Evolutionary conservation across 495 filamentous ascomycete species (phyloP), one percentile per base, ranked within the genome.

Genomic region (Neurospora cerealis): DNA sequence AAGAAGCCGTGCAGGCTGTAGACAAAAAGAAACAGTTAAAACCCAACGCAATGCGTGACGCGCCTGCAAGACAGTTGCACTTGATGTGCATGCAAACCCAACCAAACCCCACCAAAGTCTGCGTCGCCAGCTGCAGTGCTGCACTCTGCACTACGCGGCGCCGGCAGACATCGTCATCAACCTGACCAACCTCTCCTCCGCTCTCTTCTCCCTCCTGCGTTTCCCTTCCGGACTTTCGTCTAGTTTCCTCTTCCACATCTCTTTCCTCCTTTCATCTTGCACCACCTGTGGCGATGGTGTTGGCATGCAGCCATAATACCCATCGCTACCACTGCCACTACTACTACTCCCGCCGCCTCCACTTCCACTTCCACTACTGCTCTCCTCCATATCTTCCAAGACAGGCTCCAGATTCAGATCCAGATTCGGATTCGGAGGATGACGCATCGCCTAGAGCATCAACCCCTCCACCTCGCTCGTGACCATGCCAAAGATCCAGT

Each of bases 401-500:
- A 62, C 54, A 8, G 54, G 28, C 54, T 62, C 28, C 2, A 62
- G 28, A 3, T 32, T 13, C 13, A 13, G 21, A 15, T 62, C 13
- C 13, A 24, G 46, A 48, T 48, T 28, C 11, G 11, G 21, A 32
- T 62, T 72, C n/a, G 71, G 34, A 46, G 69, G 66, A 73, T 44
- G 39, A 39, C 37, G 62, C 62, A 44, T 44, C 62, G 62, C 73
- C 72, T 75, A 77, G 36, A 80, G 42, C 73, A 82, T 80, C 78
- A 84, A 76, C 76, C 77, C 79, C 41, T 75, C 46, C 62, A 87
- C 83, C 81, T 87, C 85, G 34, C 81, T 76, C 42, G 84, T 83
- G 13, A 87, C 80, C 40, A 86, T 75, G 28, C 76, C 74, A 71
- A 83, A 83, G 40, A 87, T 85, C 84, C 84, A 86, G 37, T 74